Conservation (phyloP, 306 rosid species). For the Pachyrhizus erosus region DNA sequence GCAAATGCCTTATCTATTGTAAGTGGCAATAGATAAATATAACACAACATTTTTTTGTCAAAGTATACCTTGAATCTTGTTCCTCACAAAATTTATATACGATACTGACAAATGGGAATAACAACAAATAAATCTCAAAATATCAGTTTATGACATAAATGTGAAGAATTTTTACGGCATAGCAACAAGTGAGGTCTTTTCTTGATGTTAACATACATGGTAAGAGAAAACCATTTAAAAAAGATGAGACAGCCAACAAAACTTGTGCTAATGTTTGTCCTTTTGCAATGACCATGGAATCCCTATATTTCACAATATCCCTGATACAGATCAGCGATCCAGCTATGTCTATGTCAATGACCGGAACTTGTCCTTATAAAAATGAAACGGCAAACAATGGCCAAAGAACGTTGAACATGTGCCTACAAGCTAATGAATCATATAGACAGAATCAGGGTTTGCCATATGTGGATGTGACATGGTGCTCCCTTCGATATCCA, state of each 20-base stretch:
- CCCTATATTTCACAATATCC: neutral
- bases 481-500: neutral
- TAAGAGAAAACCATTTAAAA: neutral
- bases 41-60: neutral
- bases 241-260: neutral
- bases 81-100: neutral
- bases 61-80: conserved; percentile 22
- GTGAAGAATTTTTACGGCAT: conserved; percentile 10
- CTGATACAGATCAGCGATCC: neutral
- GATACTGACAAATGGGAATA: conserved; percentile 26
- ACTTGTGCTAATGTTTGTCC: neutral
- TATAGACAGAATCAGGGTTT: neutral
- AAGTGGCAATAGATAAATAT: neutral
- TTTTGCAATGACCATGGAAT: neutral
- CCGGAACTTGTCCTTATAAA: neutral
- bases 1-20: neutral
- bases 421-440: neutral
- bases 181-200: neutral
- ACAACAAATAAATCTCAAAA: conserved; percentile 22
- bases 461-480: conserved; percentile 6
- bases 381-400: neutral
- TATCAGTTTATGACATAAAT: neutral
- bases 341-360: neutral
- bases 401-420: conserved; percentile 26
- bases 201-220: conserved; percentile 16